These are phyloP conservation scores for Neopestalotiopsis clavispora DNA, from an alignment of 2,329 filamentous ascomycete species.

Conservation along the genomic window DNA sequence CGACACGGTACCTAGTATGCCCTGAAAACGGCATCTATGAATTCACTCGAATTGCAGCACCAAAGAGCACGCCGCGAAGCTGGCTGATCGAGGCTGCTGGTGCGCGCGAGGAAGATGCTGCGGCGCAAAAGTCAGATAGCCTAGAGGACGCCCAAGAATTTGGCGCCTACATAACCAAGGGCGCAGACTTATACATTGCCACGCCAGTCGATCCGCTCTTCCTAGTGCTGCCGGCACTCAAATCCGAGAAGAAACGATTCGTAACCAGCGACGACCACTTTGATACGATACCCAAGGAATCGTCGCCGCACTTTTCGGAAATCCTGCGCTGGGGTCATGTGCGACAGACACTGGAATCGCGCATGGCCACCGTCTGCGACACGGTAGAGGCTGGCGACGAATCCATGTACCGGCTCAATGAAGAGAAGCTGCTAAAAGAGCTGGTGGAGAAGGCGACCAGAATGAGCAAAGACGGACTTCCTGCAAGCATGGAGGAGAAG, in stretches of 20 bases:
- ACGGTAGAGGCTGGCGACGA: constrained; percentile 83
- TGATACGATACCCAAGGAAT: constrained; percentile 61
- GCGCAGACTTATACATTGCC: constrained; percentile 79
- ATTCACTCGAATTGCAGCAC: constrained; percentile 62
- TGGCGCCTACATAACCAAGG: constrained; percentile 59
- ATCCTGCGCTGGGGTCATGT: constrained; percentile 56
- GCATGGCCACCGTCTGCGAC: constrained; percentile 78
- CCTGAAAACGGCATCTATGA: constrained; percentile 68
- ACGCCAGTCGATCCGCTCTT: constrained; percentile 87
- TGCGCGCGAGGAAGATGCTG: constrained; percentile 16
- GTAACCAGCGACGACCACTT: constrained; percentile 74
- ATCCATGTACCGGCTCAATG: constrained; percentile 80
- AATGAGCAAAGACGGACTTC: constrained; percentile 70
- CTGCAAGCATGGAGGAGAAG: constrained; percentile 81
- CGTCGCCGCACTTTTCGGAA: constrained; percentile 62
- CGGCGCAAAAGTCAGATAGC: constrained; percentile 21
- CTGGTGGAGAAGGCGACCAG: constrained; percentile 73
- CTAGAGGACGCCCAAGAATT: constrained; percentile 28
- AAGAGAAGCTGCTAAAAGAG: constrained; percentile 69
- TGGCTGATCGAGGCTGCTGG: constrained; percentile 59
- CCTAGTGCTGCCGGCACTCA: constrained; percentile 76
- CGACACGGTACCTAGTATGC: constrained; percentile 66
- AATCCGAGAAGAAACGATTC: constrained; percentile 65
- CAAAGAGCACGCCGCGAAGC: constrained; percentile 60
- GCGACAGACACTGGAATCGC: constrained; percentile 60